Evolutionary conservation across 768 basidiomycete species (phyloP).

Genomic region (Pisolithus orientalis): DNA sequence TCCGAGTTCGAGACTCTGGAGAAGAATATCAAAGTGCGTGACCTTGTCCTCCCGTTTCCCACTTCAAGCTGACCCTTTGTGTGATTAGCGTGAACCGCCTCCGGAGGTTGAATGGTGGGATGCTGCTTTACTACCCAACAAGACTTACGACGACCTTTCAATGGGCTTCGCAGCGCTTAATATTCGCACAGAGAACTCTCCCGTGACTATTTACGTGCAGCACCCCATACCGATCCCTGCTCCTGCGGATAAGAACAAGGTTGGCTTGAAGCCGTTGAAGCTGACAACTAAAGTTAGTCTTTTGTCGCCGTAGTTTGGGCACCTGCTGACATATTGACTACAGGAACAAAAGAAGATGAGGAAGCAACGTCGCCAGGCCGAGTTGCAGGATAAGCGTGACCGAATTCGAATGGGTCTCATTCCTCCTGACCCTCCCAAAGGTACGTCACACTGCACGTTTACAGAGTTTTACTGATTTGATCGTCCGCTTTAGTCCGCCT

Average conservation of each 20-base stretch:
- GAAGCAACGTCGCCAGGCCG: conserved; percentile 79
- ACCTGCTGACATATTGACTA: background rate
- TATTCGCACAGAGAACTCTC: conserved; percentile 61
- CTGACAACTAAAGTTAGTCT: conserved; percentile 73
- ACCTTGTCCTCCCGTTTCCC: background rate
- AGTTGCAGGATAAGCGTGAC: conserved; percentile 91
- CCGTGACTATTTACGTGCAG: conserved; percentile 87
- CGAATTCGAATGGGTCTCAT: conserved; percentile 92
- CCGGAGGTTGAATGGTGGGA: conserved; percentile 99
- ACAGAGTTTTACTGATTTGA: background rate
- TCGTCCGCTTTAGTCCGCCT: conserved; percentile 60
- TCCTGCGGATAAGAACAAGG: conserved; percentile 78
- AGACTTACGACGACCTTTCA: conserved; percentile 71
- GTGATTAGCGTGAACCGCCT: conserved; percentile 69
- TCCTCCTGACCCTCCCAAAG: conserved; percentile 94
- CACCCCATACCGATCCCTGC: conserved; percentile 96
- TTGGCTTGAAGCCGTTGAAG: conserved; percentile 78
- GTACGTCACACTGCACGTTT: conserved; percentile 29
- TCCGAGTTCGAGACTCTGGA: conserved; percentile 89
- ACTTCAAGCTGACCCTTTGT: background rate
- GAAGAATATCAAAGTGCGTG: conserved; percentile 75
- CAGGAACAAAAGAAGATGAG: conserved; percentile 96
- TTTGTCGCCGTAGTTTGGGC: background rate
- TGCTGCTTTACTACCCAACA: conserved; percentile 70
- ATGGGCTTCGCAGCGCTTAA: conserved; percentile 52